A percentile compares a stretch with the other conserved stretches of the same genome.
Evolutionary conservation across 441 rosid genomes (phyloP).

Genomic region (Mallotus repandus): DNA sequence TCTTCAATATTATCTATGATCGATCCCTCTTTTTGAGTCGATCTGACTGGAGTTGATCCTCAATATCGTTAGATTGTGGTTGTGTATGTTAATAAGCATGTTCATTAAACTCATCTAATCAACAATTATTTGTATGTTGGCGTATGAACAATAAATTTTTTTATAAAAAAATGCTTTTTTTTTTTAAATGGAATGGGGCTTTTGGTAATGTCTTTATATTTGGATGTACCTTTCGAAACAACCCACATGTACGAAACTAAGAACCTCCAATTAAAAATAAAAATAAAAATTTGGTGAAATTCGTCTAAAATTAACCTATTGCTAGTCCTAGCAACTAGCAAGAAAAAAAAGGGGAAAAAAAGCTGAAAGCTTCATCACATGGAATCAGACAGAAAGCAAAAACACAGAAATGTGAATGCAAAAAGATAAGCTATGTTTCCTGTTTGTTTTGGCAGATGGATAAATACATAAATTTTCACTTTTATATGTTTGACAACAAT

Average conservation of each 20-base stretch:
- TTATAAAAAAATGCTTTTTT: no score
- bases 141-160: no score
- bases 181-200: conserved; percentile 13
- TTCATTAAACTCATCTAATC: no score
- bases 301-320: no score
- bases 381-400: conserved; percentile 1
- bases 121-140: no score
- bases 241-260: background rate
- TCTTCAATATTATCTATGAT: no score
- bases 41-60: no score
- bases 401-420: conserved; percentile 25
- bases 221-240: conserved; percentile 14
- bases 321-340: background rate
- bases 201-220: conserved; percentile 17
- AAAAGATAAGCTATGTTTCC: conserved; percentile 21
- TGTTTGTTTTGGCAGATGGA: background rate
- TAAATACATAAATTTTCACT: background rate
- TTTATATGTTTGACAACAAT: background rate
- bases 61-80: no score
- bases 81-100: no score
- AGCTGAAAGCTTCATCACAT: conserved; percentile 3
- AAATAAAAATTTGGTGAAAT: no score
- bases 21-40: no score
- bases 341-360: background rate
- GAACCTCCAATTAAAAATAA: background rate